A percentile compares a stretch with the other conserved stretches of the same genome.
Conservation (phyloP, 2,329 filamentous ascomycete species). For the Diplodia mutila region DNA sequence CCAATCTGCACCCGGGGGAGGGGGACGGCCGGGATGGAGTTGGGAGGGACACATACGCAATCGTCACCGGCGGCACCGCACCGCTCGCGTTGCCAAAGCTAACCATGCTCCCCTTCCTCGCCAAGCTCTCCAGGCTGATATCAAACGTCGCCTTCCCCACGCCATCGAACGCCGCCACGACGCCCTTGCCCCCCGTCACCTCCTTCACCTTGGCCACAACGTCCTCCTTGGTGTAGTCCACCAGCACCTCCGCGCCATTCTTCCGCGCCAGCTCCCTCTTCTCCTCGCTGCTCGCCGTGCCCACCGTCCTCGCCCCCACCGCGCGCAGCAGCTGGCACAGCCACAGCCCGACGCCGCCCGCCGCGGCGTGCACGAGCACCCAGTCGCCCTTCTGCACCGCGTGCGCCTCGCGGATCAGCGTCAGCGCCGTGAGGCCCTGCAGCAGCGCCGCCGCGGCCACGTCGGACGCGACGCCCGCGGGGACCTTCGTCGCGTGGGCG, state of each 20-base stretch:
- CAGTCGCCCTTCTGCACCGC: slow-evolving; percentile 75
- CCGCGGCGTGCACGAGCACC: slow-evolving; percentile 83
- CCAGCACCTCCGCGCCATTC: slow-evolving; percentile 71
- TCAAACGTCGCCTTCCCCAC: slow-evolving; percentile 88
- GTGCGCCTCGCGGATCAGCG: slow-evolving; percentile 74
- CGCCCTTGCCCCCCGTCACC: slow-evolving; percentile 73
- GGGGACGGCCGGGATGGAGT: too few species aligned
- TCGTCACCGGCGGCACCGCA: slow-evolving; percentile 69
- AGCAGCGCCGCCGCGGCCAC: slow-evolving; percentile 71
- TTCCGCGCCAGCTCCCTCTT: slow-evolving; percentile 72
- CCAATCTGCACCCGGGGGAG: neutral
- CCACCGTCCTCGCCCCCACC: slow-evolving; percentile 77
- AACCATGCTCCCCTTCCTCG: slow-evolving; percentile 75
- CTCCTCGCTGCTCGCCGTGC: slow-evolving; percentile 72
- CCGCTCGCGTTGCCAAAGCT: slow-evolving; percentile 84
- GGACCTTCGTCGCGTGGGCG: slow-evolving; percentile 63
- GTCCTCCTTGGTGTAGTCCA: slow-evolving; percentile 69
- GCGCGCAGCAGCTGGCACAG: slow-evolving; percentile 74
- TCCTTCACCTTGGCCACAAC: slow-evolving; percentile 64
- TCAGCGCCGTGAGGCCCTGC: slow-evolving; percentile 82
- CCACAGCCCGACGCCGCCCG: slow-evolving; percentile 73
- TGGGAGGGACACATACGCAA: slow-evolving; percentile 64
- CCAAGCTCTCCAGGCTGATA: slow-evolving; percentile 71
- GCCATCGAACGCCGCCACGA: slow-evolving; percentile 80
- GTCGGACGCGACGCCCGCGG: slow-evolving; percentile 63